Evolutionary conservation across 2,329 filamentous ascomycete species (phyloP), one percentile per base, ranked within the genome.

Genomic region (Triangularia setosa): DNA sequence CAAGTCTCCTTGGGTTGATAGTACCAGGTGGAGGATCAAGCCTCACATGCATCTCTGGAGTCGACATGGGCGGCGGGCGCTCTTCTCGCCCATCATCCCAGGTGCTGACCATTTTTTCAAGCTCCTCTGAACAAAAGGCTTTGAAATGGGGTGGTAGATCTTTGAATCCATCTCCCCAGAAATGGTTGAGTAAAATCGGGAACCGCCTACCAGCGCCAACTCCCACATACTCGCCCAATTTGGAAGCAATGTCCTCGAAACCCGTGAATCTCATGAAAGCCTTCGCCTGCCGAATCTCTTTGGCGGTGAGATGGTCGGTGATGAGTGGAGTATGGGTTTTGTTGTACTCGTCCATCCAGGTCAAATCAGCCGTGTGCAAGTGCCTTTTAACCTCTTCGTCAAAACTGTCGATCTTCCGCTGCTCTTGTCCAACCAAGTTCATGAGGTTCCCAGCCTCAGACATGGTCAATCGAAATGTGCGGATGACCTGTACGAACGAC

Each of bases 391-490:
- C 28, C 24, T 57, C 21, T 8, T 25, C n/a, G 14, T 40, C 23
- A 24, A 53, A 30, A 14, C 57, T 60, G 28, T 14, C 33, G 9
- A 59, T 54, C n/a, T 67, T 65, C 0, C 18, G 16, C 7, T 61
- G 59, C 63, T 71, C 69, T 2, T 55, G 27, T 11, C 27, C 23
- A 63, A 70, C 58, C 28, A 71, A 11, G n/a, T 62, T 61, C 14
- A 68, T 64, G 52, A 71, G 56, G 2, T 59, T 30, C 3, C 56
- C 35, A 11, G 65, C 52, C 55, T 72, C 67, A n/a, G 57, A 28
- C 12, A 61, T 5, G 6, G 5, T 48, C 33, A 72, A 65, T n/a
- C 21, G 23, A 23, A 72, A 68, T 0, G 14, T 6, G 1, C 58
- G 61, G 9, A 62, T 48, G 18, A 64, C 65, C 0, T 48, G 28